A percentile compares a stretch with the other conserved stretches of the same genome.
phyloP scores from a whole-genome alignment of 805 yeast genomes.

The Wickerhamia fluorescens region DNA sequence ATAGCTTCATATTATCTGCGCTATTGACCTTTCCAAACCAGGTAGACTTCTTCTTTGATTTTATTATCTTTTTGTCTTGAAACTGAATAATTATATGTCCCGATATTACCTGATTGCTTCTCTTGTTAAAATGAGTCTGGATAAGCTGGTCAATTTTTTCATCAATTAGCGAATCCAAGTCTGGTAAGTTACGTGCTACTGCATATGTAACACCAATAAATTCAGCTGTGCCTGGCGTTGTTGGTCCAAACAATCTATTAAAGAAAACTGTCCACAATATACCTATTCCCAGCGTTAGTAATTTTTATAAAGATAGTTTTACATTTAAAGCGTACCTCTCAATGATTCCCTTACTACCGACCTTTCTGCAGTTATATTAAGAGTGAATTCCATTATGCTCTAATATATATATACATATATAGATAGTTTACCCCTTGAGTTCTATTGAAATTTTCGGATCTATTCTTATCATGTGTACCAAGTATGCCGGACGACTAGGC shows the following conservation, averaged over 20 bases:
- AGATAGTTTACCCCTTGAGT: too few species aligned
- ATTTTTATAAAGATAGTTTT: neutral
- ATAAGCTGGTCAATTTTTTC: conserved; percentile 26
- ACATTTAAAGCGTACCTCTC: conserved; percentile 34
- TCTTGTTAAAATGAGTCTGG: conserved; percentile 17
- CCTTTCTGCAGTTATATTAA: conserved; percentile 44
- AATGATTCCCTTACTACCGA: conserved; percentile 49
- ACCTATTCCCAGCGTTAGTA: conserved; percentile 32
- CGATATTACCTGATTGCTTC: conserved; percentile 12
- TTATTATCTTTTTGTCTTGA: conserved; percentile 30
- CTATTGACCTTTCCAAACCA: conserved; percentile 43
- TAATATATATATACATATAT: too few species aligned
- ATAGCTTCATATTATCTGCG: conserved; percentile 38
- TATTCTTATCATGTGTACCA: too few species aligned
- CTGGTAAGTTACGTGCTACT: conserved; percentile 37
- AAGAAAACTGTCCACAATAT: conserved; percentile 63
- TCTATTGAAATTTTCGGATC: too few species aligned
- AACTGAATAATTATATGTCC: conserved; percentile 34
- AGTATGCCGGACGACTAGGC: too few species aligned
- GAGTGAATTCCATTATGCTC: conserved; percentile 38
- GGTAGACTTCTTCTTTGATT: conserved; percentile 37
- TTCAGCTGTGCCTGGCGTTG: conserved; percentile 49
- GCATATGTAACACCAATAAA: conserved; percentile 57
- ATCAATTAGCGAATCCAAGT: conserved; percentile 41
- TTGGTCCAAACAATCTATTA: conserved; percentile 59